Base-by-base conservation (phyloP, 345 rosid genomes). In the Ceriops tagal region DNA sequence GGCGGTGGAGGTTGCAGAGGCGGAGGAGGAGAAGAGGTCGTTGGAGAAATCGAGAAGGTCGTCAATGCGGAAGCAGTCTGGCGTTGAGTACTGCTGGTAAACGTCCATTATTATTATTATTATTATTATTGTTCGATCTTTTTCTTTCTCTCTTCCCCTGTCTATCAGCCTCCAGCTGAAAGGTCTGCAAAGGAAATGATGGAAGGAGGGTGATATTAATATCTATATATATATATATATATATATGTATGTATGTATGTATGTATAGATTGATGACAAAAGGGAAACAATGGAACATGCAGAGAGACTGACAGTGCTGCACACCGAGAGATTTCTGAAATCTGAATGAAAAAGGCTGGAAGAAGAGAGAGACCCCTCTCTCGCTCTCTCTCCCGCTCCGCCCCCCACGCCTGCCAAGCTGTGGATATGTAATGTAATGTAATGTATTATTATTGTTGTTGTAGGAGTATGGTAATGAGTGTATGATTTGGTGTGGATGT, bases 41-140 rank as follows among this genome's bases (percentile, higher is more conserved):
- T 85, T 87, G 69, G 92, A 84, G 70, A 89, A 84, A 71, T 87
- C 92, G 63, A 89, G 83, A 62, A 89, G 92, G 64, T 92, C 96
- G 74, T 92, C 97, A 56, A 91, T 77, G 71, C 72, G 89, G 71
- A 87, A 84, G 71, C 74, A 77, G 56, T 88, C 87, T 35, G 66
- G 8, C 80, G 73, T 22, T 77, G 69, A 0, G 88, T 66, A 21
- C 56, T 64, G 43, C 10, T 84, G 84, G 68, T 83, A 82, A 6
- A 84, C 67, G 75, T 87, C 90, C 92, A 87, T 89, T 47, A 24
- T 4, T 82, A 16, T 37, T 28, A 28, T 28, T 28, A 28, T 28
- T 28, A 24, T 24, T 9, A n/a, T 26, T n/a, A 16, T 20, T 55
- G 31, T 16, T 31, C 51, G 35, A 43, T 35, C 60, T n/a, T 62